Conservation (phyloP, 331 rosid species). For the Pyrus hybrid region DNA sequence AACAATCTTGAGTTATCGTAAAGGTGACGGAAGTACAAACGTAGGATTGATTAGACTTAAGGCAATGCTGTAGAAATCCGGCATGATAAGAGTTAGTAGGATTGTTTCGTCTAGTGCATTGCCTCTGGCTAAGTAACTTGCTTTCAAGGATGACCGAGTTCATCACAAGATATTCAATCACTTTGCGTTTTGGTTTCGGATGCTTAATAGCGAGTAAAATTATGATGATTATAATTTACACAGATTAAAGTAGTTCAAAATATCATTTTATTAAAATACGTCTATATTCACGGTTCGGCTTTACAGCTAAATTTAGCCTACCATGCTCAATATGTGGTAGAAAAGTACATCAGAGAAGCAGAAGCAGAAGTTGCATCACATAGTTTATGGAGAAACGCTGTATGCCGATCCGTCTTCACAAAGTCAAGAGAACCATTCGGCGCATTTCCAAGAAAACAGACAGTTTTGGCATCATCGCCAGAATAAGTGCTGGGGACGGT, state of each 20-base stretch:
- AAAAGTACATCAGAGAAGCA: not conserved
- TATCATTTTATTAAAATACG: too few relatives aligned
- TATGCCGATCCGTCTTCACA: not conserved
- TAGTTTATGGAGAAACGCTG: not conserved
- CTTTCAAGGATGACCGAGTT: not conserved
- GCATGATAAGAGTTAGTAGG: not conserved
- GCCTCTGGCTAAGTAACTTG: not conserved
- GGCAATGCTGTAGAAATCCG: not conserved
- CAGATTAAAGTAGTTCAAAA: too few relatives aligned
- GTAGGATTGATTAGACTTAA: not conserved
- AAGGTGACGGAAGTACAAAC: not conserved
- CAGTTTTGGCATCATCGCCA: not conserved
- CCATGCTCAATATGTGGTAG: not conserved
- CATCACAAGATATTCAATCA: too few relatives aligned
- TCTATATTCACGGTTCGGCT: too few relatives aligned
- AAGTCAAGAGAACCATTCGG: not conserved
- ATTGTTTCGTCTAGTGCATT: not conserved
- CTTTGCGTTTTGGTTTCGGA: too few relatives aligned
- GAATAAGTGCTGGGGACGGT: not conserved
- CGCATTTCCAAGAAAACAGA: not conserved
- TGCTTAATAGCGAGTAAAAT: too few relatives aligned
- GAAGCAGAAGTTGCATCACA: not conserved
- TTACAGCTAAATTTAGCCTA: not conserved
- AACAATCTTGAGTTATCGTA: not conserved
- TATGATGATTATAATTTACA: too few relatives aligned